These are phyloP conservation scores for Eragrostis nindensis DNA, from an alignment of 176 grass and related monocot species.

Conservation along the genomic window DNA sequence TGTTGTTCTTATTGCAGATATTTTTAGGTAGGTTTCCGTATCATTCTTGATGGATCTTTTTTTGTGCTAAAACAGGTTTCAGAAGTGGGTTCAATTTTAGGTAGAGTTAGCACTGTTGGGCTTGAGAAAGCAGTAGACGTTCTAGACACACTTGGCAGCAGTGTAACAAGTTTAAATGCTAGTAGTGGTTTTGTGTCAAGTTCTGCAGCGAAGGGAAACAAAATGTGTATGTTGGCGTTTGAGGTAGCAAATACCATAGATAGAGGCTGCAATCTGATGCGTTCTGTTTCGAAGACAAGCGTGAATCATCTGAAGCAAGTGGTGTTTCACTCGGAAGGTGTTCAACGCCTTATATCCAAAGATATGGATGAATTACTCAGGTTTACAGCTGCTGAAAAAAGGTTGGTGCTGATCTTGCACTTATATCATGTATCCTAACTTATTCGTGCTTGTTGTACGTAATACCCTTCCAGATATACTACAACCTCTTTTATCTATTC, in stretches of 20 bases:
- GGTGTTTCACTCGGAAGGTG: constrained; percentile 81
- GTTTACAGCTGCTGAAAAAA: constrained; percentile 88
- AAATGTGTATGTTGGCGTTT: constrained; percentile 93
- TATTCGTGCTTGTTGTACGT: constrained; percentile 4
- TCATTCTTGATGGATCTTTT: constrained; percentile 23
- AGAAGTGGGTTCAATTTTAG: constrained; percentile 80
- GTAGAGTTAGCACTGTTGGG: constrained; percentile 77
- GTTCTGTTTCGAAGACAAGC: constrained; percentile 79
- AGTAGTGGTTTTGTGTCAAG: constrained; percentile 71
- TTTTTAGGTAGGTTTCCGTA: constrained; percentile 22
- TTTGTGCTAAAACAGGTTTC: constrained; percentile 67
- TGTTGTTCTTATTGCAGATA: neutral
- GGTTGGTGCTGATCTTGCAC: constrained; percentile 49
- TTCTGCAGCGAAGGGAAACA: constrained; percentile 66
- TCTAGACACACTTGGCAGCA: constrained; percentile 94
- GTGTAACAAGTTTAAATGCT: constrained; percentile 80
- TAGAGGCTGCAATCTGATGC: constrained; percentile 91
- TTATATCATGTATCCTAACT: constrained; percentile 30
- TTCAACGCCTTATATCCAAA: constrained; percentile 84
- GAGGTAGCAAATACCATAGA: constrained; percentile 97
- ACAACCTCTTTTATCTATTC: neutral
- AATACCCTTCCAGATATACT: constrained; percentile 18
- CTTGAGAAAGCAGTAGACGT: constrained; percentile 92
- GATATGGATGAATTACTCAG: constrained; percentile 80
- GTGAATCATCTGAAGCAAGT: constrained; percentile 87